Percentiles rank a stretch among this genome's conserved stretches.
These are phyloP conservation scores for Staphylotrichum longicolle DNA, from an alignment of 495 filamentous ascomycete genomes.

Conservation along the genomic window DNA sequence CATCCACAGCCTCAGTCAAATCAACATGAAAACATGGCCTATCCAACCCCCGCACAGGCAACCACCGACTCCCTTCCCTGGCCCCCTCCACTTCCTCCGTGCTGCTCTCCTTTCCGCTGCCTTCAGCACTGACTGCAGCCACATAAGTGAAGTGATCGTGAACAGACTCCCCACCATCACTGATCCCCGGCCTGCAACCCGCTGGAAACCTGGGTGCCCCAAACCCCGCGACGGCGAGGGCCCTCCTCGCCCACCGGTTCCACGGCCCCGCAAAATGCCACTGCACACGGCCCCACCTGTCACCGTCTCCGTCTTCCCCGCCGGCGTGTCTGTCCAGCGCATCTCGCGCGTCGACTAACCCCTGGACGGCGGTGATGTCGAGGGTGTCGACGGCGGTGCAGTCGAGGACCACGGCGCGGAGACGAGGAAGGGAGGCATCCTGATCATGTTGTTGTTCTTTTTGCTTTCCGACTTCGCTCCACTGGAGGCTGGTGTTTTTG, in stretches of 20 bases:
- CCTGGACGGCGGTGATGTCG: conserved; percentile 36
- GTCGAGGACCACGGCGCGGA: conserved; percentile 38
- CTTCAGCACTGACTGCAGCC: neutral
- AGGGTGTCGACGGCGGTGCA: conserved; percentile 33
- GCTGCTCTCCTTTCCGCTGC: conserved; percentile 15
- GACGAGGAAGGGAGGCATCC: conserved; percentile 24
- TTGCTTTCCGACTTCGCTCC: neutral
- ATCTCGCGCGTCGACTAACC: conserved; percentile 34
- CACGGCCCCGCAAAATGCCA: conserved; percentile 38
- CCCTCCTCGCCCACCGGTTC: conserved; percentile 31
- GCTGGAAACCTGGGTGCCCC: neutral
- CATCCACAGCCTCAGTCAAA: conserved; percentile 22
- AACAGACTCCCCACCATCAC: too few species aligned
- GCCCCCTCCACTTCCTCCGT: neutral
- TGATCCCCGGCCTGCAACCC: too few species aligned
- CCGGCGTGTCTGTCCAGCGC: conserved; percentile 33
- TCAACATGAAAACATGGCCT: conserved; percentile 40
- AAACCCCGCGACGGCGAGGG: conserved; percentile 17
- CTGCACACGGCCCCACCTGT: conserved; percentile 20
- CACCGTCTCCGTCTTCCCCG: conserved; percentile 15
- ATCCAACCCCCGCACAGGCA: conserved; percentile 25
- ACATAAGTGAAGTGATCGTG: too few species aligned
- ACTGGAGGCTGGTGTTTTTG: conserved; percentile 26
- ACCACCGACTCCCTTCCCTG: neutral
- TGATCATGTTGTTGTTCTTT: neutral